These are phyloP conservation scores for Acrasis kona DNA, from an alignment of 78 protist genomes.

Conservation along the genomic window DNA sequence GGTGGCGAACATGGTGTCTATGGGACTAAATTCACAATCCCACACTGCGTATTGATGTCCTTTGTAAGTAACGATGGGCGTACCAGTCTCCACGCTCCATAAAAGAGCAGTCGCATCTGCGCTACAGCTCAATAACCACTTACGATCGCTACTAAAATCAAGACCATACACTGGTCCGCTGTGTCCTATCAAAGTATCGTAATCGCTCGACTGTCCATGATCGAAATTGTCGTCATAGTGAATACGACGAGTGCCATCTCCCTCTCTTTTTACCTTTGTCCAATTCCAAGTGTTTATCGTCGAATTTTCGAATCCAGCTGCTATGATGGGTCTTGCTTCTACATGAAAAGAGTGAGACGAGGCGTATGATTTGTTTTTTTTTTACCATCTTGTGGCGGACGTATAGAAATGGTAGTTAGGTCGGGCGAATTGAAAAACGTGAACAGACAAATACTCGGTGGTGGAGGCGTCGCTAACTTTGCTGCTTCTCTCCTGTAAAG, in stretches of 20 bases:
- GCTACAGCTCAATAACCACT: not conserved
- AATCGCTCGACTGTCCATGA: not conserved
- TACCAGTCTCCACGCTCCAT: not conserved
- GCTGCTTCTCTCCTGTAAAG: too few relatives aligned
- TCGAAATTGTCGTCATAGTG: too few relatives aligned
- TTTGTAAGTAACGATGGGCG: not conserved
- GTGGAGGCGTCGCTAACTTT: not conserved
- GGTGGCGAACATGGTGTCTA: not conserved
- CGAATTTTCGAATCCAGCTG: not conserved
- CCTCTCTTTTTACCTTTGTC: too few relatives aligned
- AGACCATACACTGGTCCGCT: not conserved
- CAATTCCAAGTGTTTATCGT: not conserved
- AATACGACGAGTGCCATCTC: too few relatives aligned
- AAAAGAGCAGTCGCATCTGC: slow-evolving; percentile 5
- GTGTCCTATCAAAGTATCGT: not conserved
- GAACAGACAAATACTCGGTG: not conserved
- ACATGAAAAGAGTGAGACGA: too few relatives aligned
- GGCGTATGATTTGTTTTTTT: too few relatives aligned
- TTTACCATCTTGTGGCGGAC: not conserved
- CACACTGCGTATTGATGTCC: not conserved
- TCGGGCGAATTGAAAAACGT: not conserved
- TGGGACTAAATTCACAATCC: not conserved
- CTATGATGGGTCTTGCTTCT: not conserved
- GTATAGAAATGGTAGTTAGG: not conserved
- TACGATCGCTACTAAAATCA: not conserved